Conservation (phyloP, 345 rosid genomes). For the Euphorbia tirucalli region DNA sequence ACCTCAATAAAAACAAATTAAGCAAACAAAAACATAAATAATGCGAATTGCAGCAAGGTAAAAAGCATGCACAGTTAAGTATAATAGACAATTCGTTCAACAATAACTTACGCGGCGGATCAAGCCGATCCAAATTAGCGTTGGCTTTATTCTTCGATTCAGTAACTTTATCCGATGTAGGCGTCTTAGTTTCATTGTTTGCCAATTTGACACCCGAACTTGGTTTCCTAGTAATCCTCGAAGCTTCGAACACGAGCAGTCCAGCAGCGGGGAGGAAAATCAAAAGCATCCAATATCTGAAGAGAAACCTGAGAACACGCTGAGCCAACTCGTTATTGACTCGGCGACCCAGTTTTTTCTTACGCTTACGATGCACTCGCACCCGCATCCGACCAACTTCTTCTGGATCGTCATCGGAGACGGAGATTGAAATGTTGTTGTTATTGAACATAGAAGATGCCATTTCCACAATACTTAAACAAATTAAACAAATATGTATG, state of each 20-base stretch:
- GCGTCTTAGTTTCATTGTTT: slow-evolving; percentile 5
- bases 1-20: neutral
- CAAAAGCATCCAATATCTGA: slow-evolving; percentile 59
- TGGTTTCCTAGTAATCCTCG: slow-evolving; percentile 48
- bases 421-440: slow-evolving; percentile 52
- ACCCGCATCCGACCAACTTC: slow-evolving; percentile 59
- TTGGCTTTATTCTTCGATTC: slow-evolving; percentile 24
- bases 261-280: slow-evolving; percentile 51
- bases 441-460: slow-evolving; percentile 37
- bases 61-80: neutral
- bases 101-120: slow-evolving; percentile 50
- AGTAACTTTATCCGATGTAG: neutral
- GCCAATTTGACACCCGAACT: slow-evolving; percentile 18
- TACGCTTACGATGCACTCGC: slow-evolving; percentile 71
- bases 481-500: neutral
- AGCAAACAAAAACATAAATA: neutral
- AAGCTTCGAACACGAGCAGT: slow-evolving; percentile 61
- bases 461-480: slow-evolving; percentile 6
- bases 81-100: too few relatives aligned
- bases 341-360: slow-evolving; percentile 45
- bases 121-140: slow-evolving; percentile 53
- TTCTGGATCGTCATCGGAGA: slow-evolving; percentile 72
- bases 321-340: slow-evolving; percentile 42
- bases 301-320: slow-evolving; percentile 44
- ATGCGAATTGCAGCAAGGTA: neutral